Percentiles rank a stretch among this genome's conserved stretches.
Conservation (phyloP, 805 yeast species). For the Sungouiella thailandica region DNA sequence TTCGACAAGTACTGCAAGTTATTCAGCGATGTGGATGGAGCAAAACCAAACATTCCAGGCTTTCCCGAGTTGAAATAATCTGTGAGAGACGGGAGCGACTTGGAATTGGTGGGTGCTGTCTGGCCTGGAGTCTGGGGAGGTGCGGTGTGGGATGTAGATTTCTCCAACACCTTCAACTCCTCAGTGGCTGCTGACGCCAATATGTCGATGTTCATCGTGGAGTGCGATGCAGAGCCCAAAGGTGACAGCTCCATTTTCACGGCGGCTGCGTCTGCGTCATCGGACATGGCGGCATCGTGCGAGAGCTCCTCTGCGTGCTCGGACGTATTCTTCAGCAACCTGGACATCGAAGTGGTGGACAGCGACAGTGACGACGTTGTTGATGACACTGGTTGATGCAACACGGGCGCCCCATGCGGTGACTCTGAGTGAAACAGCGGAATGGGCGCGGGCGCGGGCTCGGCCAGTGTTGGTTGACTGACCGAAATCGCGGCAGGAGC, state of each 20-base stretch:
- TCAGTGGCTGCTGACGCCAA: constrained; percentile 53
- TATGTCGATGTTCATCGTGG: constrained; percentile 42
- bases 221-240: constrained; percentile 1
- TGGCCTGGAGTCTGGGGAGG: background rate
- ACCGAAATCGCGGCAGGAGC: background rate
- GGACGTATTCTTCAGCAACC: too few species aligned
- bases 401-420: too few species aligned
- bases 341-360: background rate
- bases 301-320: too few species aligned
- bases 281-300: background rate
- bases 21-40: constrained; percentile 14
- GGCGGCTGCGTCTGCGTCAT: background rate
- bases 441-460: background rate
- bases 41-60: constrained; percentile 7
- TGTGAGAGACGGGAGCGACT: constrained; percentile 48
- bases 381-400: too few species aligned
- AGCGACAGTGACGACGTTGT: background rate
- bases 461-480: background rate
- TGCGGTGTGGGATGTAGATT: constrained; percentile 8
- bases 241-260: background rate
- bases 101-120: constrained; percentile 26
- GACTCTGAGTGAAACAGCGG: too few species aligned
- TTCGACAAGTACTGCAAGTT: constrained; percentile 34
- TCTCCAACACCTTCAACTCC: constrained; percentile 42
- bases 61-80: constrained; percentile 37